Evolutionary conservation across 495 filamentous ascomycete genomes (phyloP).

Genomic region (Mytilinidion resinicola): DNA sequence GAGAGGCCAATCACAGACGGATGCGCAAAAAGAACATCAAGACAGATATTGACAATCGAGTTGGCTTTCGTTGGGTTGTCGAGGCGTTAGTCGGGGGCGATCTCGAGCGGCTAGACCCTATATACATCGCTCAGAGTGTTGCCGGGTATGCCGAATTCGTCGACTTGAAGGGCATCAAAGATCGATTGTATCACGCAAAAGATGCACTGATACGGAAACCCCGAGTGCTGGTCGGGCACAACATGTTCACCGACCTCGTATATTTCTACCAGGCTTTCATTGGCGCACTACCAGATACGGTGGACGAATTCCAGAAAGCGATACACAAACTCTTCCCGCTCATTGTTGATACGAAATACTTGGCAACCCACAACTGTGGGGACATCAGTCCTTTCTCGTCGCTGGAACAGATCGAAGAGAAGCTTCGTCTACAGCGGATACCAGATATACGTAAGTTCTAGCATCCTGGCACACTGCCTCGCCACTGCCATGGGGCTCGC

Average conservation of each 20-base stretch:
- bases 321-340: slow-evolving; percentile 58
- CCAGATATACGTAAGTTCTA: slow-evolving; percentile 45
- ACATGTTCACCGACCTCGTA: slow-evolving; percentile 66
- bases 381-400: slow-evolving; percentile 46
- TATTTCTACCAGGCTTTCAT: slow-evolving; percentile 68
- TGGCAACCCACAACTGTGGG: slow-evolving; percentile 53
- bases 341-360: slow-evolving; percentile 73
- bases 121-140: slow-evolving; percentile 33
- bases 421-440: slow-evolving; percentile 33
- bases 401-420: slow-evolving; percentile 45
- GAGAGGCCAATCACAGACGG: slow-evolving; percentile 42
- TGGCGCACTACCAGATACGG: slow-evolving; percentile 53
- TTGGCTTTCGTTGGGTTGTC: slow-evolving; percentile 63
- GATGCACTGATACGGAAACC: slow-evolving; percentile 41
- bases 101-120: slow-evolving; percentile 44
- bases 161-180: slow-evolving; percentile 27
- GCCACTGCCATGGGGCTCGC: background rate
- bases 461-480: background rate
- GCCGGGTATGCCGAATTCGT: slow-evolving; percentile 29
- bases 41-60: slow-evolving; percentile 42
- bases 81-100: slow-evolving; percentile 61
- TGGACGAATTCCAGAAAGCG: slow-evolving; percentile 52
- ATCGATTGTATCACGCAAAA: slow-evolving; percentile 35
- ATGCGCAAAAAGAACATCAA: slow-evolving; percentile 38
- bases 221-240: slow-evolving; percentile 66